Conservation (phyloP, 2,329 filamentous ascomycete species). For the Byssoonygena ceratinophila region DNA sequence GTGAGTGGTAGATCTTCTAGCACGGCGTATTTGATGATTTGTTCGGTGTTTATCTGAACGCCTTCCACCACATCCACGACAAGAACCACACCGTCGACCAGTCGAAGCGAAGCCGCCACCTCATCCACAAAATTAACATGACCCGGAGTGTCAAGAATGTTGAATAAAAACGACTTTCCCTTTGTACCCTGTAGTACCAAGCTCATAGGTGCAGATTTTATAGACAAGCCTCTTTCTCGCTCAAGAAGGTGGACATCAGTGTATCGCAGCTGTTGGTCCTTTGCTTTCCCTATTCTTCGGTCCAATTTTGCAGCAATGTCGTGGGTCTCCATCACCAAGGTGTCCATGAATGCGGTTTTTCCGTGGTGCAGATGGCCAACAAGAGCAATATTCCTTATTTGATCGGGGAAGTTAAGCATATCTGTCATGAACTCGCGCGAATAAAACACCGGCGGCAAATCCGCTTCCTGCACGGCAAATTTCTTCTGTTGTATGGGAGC, state of each 20-base stretch:
- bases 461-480: slow-evolving; percentile 84
- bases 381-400: slow-evolving; percentile 84
- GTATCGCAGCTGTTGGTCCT: slow-evolving; percentile 85
- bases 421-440: slow-evolving; percentile 89
- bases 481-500: slow-evolving; percentile 90
- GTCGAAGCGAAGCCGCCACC: slow-evolving; percentile 72
- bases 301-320: slow-evolving; percentile 70
- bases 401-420: slow-evolving; percentile 89
- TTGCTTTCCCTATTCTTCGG: slow-evolving; percentile 66
- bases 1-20: slow-evolving; percentile 81
- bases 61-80: slow-evolving; percentile 96
- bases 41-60: slow-evolving; percentile 96
- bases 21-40: slow-evolving; percentile 92
- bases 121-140: slow-evolving; percentile 99
- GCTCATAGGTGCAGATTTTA: slow-evolving; percentile 92
- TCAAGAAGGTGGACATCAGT: slow-evolving; percentile 87
- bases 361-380: slow-evolving; percentile 93
- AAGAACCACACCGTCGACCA: slow-evolving; percentile 84
- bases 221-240: slow-evolving; percentile 76
- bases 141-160: slow-evolving; percentile 89
- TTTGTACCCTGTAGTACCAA: slow-evolving; percentile 77
- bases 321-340: slow-evolving; percentile 92
- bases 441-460: slow-evolving; percentile 79
- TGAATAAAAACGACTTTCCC: slow-evolving; percentile 89
- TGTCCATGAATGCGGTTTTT: slow-evolving; percentile 97